Percentiles rank a stretch among this genome's conserved stretches.
Conservation (phyloP, 169 alveolate genomes). For the Plasmodium sp. region DNA sequence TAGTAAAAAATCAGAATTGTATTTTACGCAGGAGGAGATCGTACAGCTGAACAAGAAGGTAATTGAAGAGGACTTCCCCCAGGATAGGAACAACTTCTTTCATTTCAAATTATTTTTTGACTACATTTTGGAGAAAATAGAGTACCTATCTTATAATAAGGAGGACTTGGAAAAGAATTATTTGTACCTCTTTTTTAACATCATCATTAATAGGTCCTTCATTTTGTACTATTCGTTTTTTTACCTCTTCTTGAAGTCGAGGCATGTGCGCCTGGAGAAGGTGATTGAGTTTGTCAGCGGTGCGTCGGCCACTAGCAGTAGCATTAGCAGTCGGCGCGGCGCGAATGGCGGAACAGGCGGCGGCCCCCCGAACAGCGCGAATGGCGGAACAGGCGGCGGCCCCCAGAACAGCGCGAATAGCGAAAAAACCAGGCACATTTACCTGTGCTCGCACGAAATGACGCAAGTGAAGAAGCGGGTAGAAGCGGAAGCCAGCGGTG, state of each 20-base stretch:
- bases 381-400: not conserved
- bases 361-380: too few relatives aligned
- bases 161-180: conserved; percentile 72
- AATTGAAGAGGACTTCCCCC: conserved; percentile 25
- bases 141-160: conserved; percentile 54
- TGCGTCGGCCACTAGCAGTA: too few relatives aligned
- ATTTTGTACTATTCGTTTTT: conserved; percentile 47
- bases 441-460: conserved; percentile 15
- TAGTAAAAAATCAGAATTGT: not conserved
- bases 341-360: not conserved
- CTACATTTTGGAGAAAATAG: conserved; percentile 55
- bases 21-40: conserved; percentile 68
- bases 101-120: conserved; percentile 43
- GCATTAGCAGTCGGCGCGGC: not conserved
- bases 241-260: conserved; percentile 25
- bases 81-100: conserved; percentile 43
- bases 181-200: conserved; percentile 49
- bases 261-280: not conserved
- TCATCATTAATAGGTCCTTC: conserved; percentile 49
- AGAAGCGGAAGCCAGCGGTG: conserved; percentile 2
- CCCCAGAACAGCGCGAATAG: not conserved
- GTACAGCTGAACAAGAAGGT: conserved; percentile 18
- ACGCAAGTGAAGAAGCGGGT: not conserved
- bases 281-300: not conserved
- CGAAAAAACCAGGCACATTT: not conserved